These are phyloP conservation scores for Termitomyces sp. DNA, from an alignment of 768 basidiomycete species.

Conservation along the genomic window DNA sequence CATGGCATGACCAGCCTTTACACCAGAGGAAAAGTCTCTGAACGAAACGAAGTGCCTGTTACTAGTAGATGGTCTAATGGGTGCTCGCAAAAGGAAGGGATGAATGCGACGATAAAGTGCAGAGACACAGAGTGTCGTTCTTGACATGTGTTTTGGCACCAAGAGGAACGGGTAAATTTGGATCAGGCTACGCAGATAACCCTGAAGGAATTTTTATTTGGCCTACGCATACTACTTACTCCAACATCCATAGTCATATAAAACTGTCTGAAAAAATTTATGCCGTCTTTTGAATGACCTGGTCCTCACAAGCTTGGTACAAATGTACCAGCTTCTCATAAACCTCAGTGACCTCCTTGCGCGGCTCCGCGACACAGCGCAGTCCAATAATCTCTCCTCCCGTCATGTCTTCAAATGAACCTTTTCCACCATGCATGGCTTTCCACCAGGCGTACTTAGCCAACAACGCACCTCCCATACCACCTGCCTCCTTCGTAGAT, in stretches of 20 bases:
- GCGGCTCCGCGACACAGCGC: constrained; percentile 58
- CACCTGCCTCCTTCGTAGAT: constrained; percentile 62
- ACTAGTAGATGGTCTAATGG: not conserved
- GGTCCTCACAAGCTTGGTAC: constrained; percentile 54
- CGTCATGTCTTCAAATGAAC: constrained; percentile 63
- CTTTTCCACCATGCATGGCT: constrained; percentile 29
- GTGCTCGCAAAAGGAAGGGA: not conserved
- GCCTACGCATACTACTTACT: not conserved
- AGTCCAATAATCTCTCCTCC: constrained; percentile 44
- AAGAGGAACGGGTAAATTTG: not conserved
- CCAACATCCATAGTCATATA: not conserved
- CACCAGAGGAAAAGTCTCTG: not conserved
- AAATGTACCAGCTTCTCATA: constrained; percentile 48
- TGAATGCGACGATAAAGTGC: constrained; percentile 2
- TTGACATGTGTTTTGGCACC: constrained; percentile 9
- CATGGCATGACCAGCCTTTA: constrained; percentile 3
- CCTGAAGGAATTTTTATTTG: not conserved
- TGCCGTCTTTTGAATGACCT: constrained; percentile 26
- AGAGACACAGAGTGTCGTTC: constrained; percentile 1
- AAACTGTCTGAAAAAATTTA: not conserved
- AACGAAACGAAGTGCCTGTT: not conserved
- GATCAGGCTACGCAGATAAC: not conserved
- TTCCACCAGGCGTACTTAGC: constrained; percentile 73
- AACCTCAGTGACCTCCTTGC: constrained; percentile 33
- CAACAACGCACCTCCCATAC: constrained; percentile 64